Conservation (phyloP, 352 stramenopile genomes). For the Globisporangium megalacanthum region DNA sequence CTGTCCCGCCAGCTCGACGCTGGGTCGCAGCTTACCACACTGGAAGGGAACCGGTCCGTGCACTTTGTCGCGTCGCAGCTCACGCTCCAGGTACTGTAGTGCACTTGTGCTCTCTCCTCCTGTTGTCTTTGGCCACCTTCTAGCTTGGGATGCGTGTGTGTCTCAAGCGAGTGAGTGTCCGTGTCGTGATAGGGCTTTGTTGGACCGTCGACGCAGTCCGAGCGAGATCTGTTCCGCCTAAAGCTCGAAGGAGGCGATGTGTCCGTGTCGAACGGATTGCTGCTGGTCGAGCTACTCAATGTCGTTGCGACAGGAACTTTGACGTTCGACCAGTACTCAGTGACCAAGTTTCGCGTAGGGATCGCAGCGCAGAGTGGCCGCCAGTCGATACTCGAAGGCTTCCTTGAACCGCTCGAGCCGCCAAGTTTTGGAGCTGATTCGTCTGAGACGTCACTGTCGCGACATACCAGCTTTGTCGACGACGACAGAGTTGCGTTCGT, state of each 20-base stretch:
- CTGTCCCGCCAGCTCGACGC: constrained; percentile 29
- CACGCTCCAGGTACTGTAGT: constrained; percentile 29
- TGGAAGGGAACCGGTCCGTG: constrained; percentile 26
- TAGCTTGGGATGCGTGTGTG: background rate
- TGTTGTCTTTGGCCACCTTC: background rate
- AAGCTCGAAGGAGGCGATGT: constrained; percentile 27
- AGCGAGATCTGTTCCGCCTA: constrained; percentile 34
- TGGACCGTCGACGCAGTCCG: constrained; percentile 35
- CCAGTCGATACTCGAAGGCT: constrained; percentile 34
- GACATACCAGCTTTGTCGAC: background rate
- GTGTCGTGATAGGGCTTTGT: constrained; percentile 31
- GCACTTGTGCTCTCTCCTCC: background rate
- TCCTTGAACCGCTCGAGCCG: constrained; percentile 29
- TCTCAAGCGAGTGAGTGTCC: background rate
- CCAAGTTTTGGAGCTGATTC: background rate
- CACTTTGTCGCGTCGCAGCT: constrained; percentile 37
- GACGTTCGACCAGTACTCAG: constrained; percentile 63
- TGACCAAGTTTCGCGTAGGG: constrained; percentile 46
- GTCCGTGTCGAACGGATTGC: constrained; percentile 46
- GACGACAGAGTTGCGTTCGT: constrained; percentile 12
- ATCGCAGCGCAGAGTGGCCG: constrained; percentile 26
- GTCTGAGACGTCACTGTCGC: background rate
- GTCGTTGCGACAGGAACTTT: constrained; percentile 24
- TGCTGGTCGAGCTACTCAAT: constrained; percentile 32
- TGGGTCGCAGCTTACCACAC: constrained; percentile 40